phyloP scores from a whole-genome alignment of 2,329 filamentous ascomycete species.

The Fusarium protoensiforme region DNA sequence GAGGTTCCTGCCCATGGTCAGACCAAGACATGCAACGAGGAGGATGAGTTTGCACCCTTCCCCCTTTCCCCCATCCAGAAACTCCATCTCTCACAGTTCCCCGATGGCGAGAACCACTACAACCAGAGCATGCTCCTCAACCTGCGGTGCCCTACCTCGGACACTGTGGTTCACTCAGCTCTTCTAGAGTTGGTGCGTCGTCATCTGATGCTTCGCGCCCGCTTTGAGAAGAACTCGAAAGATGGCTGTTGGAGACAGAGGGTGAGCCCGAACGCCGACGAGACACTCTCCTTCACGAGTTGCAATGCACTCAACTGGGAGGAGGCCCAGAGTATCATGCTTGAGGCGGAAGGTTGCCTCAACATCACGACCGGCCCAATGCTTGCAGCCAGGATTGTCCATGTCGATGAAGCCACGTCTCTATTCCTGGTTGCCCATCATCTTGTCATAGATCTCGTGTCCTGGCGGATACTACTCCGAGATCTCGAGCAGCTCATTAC shows the following conservation, averaged over 20 bases:
- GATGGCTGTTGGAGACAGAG: too few relatives aligned
- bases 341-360: neutral
- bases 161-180: neutral
- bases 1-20: too few relatives aligned
- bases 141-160: neutral
- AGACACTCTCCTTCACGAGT: too few relatives aligned
- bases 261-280: too few relatives aligned
- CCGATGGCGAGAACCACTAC: neutral
- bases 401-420: neutral
- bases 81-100: neutral
- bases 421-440: conserved; percentile 20
- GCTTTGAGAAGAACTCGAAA: neutral
- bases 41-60: neutral
- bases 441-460: conserved; percentile 24
- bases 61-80: neutral
- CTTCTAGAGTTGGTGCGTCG: neutral
- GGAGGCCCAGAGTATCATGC: too few relatives aligned
- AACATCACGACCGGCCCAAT: conserved; percentile 14
- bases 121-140: conserved; percentile 13
- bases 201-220: conserved; percentile 13
- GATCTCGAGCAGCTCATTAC: conserved; percentile 12
- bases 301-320: too few relatives aligned
- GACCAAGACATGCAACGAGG: too few relatives aligned
- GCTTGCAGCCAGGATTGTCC: conserved; percentile 4
- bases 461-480: conserved; percentile 12